Base-by-base conservation (phyloP, 176 grass and related monocot species). In the Aegilops speltoides region DNA sequence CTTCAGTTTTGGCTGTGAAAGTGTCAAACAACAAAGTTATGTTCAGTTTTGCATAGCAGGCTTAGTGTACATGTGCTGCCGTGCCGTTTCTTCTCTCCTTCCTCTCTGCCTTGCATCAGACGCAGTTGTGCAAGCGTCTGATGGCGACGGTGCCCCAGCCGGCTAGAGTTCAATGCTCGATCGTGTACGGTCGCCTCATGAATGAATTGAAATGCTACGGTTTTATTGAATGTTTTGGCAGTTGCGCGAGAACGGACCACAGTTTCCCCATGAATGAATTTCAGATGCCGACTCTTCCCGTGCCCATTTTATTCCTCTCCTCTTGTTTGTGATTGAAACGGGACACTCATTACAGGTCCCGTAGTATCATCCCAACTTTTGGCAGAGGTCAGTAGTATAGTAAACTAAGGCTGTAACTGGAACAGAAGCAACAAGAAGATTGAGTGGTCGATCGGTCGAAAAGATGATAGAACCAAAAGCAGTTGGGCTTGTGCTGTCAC, bases 11-110 rank as follows among this genome's bases (percentile, higher is more conserved):
- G 46, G 46, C 14, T 41, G 2, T 40, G 9, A 40, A 40, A 10
- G 8, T 50, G 14, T 50, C 46, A 50, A 14, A 15, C 46, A 50
- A 50, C 46, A 16, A 50, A 16, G 46, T 50, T 50, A 1, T 1
- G 46, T 48, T 48, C 46, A 50, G 41, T 13, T 45, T 66, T 83
- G 80, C 74, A 79, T 34, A n/a, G 10, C 50, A 48, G 81, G 68
- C 81, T 62, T 68, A 63, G 26, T 80, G 89, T 91, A 82, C 23
- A 52, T n/a, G 1, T 17, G 77, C 33, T 13, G 43, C 61, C 10
- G 3, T 31, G 10, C 15, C 46, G 4, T 61, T 66, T 24, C 11
- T 75, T 4, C 25, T 31, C 7, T 10, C 10, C 24, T 26, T 24
- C 22, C 8, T 11, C 73, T 45, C 33, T 13, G 41, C 24, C 10